Evolutionary conservation across 306 rosid genomes (phyloP).

Genomic region (Dicorynia guianensis): DNA sequence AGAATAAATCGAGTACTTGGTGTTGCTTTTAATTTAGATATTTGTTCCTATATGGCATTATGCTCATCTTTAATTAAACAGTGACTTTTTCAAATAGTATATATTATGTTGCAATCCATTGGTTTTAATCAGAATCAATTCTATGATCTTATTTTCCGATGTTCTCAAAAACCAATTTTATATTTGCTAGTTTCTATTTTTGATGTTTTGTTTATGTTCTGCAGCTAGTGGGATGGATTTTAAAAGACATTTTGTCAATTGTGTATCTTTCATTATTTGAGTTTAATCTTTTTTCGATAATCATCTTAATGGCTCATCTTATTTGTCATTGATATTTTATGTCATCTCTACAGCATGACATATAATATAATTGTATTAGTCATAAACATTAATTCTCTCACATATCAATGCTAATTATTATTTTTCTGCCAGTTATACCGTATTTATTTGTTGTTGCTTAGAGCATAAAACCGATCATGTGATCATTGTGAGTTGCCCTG

Average conservation of each 20-base stretch:
- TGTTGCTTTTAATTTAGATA: neutral
- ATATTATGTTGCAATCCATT: slow-evolving; percentile 13
- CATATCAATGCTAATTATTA: slow-evolving; percentile 2
- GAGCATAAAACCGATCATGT: slow-evolving; percentile 14
- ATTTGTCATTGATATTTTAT: slow-evolving; percentile 25
- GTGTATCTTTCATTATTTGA: slow-evolving; percentile 7
- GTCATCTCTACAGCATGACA: slow-evolving; percentile 1
- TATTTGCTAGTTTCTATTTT: slow-evolving; percentile 24
- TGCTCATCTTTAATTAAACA: slow-evolving; percentile 8
- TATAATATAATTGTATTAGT: slow-evolving; percentile 5
- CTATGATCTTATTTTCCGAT: slow-evolving; percentile 18
- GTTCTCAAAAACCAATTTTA: slow-evolving; percentile 3
- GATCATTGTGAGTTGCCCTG: slow-evolving; percentile 30
- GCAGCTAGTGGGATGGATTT: neutral
- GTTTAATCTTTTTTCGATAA: slow-evolving; percentile 13
- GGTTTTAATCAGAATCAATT: neutral
- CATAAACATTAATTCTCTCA: slow-evolving; percentile 26
- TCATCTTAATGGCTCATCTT: slow-evolving; percentile 18
- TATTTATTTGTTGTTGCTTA: slow-evolving; percentile 12
- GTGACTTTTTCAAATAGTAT: slow-evolving; percentile 9
- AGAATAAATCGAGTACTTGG: slow-evolving; percentile 9
- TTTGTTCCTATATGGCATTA: neutral
- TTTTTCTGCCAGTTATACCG: slow-evolving; percentile 20
- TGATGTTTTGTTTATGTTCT: slow-evolving; percentile 24
- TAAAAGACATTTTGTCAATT: neutral